These are phyloP conservation scores for Phallus indusiatus DNA, from an alignment of 768 basidiomycete species.

Conservation along the genomic window DNA sequence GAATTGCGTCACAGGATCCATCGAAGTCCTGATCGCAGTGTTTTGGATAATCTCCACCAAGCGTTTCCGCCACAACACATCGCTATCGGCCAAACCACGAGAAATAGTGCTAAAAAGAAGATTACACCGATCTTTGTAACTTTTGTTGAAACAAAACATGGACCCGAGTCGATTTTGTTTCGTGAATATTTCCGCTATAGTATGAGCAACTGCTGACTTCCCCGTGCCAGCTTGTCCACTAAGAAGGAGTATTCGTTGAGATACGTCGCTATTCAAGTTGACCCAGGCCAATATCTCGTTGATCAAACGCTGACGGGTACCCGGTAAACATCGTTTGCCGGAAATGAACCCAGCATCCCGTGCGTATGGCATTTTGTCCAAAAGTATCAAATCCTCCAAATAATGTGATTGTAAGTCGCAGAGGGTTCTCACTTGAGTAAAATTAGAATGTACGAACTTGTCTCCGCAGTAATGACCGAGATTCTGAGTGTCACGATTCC, in stretches of 20 bases:
- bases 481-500: neutral
- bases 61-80: neutral
- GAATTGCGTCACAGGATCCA: constrained; percentile 4
- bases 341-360: neutral
- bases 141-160: neutral
- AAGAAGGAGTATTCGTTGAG: constrained; percentile 7
- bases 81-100: constrained; percentile 16
- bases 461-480: neutral
- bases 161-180: neutral
- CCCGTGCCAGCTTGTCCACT: constrained; percentile 11
- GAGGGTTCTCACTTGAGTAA: neutral
- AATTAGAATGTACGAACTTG: neutral
- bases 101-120: constrained; percentile 17
- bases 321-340: constrained; percentile 1
- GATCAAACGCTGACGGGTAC: constrained; percentile 7
- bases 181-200: constrained; percentile 2
- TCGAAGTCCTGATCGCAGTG: neutral
- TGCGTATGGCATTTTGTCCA: neutral
- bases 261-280: neutral
- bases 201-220: constrained; percentile 15
- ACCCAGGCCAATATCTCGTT: constrained; percentile 6
- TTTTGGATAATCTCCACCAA: constrained; percentile 9
- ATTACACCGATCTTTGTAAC: neutral
- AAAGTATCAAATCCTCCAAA: neutral
- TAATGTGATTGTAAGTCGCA: neutral